A percentile compares a stretch with the other conserved stretches of the same genome.
Evolutionary conservation across 1,139 yeast genomes (phyloP).

Genomic region (Candida tetrigidarum): DNA sequence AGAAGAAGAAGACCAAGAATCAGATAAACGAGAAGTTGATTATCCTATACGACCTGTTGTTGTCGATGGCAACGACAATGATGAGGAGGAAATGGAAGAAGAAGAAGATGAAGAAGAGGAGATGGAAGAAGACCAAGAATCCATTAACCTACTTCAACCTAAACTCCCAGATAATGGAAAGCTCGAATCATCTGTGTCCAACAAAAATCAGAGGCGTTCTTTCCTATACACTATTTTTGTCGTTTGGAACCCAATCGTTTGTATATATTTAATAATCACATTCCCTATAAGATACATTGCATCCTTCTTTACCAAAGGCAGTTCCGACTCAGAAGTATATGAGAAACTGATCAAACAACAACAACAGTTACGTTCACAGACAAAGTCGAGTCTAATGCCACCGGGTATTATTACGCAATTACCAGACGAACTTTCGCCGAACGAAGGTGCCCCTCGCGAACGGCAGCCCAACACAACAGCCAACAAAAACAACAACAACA

Average conservation of each 20-base stretch:
- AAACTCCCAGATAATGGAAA: neutral
- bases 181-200: neutral
- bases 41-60: conserved; percentile 4
- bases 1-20: conserved; percentile 22
- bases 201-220: neutral
- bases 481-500: neutral
- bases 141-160: neutral
- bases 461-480: neutral
- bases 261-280: neutral
- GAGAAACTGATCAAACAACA: neutral
- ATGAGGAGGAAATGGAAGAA: neutral
- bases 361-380: neutral
- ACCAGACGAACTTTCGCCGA: conserved; percentile 1
- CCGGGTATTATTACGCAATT: conserved; percentile 1
- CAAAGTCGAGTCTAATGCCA: conserved; percentile 1
- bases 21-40: neutral
- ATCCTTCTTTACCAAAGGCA: neutral
- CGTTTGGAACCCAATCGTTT: conserved; percentile 4
- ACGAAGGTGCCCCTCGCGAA: neutral
- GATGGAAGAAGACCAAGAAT: neutral
- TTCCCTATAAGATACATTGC: neutral
- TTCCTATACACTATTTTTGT: neutral
- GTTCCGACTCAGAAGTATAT: neutral
- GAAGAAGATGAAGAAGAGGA: neutral
- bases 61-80: neutral